Evolutionary conservation across 805 yeast species (phyloP).

Genomic region (Saccharomycopsis sp.): DNA sequence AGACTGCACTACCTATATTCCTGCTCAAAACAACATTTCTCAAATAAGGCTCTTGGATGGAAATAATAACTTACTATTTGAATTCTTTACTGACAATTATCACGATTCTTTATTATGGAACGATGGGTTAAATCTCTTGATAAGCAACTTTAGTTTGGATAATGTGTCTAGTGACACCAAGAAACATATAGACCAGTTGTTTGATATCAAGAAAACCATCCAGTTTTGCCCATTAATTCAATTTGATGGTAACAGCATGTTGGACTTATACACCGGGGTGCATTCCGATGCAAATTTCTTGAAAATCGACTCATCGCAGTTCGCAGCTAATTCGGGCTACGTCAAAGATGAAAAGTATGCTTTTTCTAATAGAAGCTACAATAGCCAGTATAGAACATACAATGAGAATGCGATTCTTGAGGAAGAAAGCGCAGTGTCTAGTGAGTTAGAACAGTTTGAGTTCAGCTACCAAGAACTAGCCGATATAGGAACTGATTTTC

Average conservation of each 20-base stretch:
- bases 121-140: slow-evolving; percentile 15
- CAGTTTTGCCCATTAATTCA: slow-evolving; percentile 16
- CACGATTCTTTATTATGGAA: slow-evolving; percentile 14
- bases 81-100: slow-evolving; percentile 14
- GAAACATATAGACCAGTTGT: slow-evolving; percentile 14
- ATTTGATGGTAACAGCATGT: slow-evolving; percentile 7
- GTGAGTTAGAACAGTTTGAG: slow-evolving; percentile 6
- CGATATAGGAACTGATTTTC: slow-evolving; percentile 10
- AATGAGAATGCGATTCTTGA: neutral
- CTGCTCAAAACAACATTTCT: slow-evolving; percentile 12
- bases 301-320: neutral
- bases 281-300: neutral
- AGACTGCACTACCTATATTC: neutral
- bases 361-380: neutral
- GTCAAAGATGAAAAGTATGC: neutral
- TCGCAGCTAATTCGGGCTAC: neutral
- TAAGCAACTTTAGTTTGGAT: slow-evolving; percentile 9
- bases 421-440: neutral
- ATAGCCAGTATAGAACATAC: neutral
- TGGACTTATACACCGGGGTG: slow-evolving; percentile 13
- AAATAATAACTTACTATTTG: slow-evolving; percentile 2
- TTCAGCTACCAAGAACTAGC: slow-evolving; percentile 16
- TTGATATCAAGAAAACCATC: slow-evolving; percentile 15
- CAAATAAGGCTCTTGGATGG: slow-evolving; percentile 8
- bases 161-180: slow-evolving; percentile 13